Conservation (phyloP, 768 basidiomycete genomes). For the Tricholoma saponaceum region DNA sequence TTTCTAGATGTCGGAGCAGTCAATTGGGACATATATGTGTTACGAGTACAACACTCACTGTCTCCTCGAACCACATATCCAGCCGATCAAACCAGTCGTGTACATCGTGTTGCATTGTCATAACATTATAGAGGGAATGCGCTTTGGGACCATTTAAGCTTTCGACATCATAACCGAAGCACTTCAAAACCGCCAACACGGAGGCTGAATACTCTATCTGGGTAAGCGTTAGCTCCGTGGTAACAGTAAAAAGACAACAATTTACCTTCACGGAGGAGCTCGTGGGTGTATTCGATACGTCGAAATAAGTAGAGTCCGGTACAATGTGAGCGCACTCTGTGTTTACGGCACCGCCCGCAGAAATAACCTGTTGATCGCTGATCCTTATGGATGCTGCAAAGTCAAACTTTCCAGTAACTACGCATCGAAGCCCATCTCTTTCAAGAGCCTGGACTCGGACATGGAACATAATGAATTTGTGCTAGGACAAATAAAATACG, state of each 20-base stretch:
- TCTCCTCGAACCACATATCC: conserved; percentile 10
- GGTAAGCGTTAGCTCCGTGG: neutral
- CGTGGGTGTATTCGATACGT: conserved; percentile 7
- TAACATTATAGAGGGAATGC: conserved; percentile 11
- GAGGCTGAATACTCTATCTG: conserved; percentile 20
- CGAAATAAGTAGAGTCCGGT: conserved; percentile 15
- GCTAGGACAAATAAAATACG: too few relatives aligned
- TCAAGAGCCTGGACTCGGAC: conserved; percentile 7
- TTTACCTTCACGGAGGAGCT: conserved; percentile 9
- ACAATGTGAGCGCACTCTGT: conserved; percentile 25
- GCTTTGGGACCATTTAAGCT: conserved; percentile 7
- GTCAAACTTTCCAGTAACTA: neutral
- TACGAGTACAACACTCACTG: conserved; percentile 1
- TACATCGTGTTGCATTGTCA: conserved; percentile 3
- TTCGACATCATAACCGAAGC: conserved; percentile 21
- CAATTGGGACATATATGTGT: neutral
- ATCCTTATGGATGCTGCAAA: neutral
- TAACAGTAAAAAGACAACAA: conserved; percentile 4
- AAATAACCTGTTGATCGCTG: neutral
- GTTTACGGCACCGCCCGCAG: neutral
- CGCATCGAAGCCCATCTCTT: neutral
- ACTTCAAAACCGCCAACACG: conserved; percentile 20
- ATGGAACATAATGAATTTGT: too few relatives aligned
- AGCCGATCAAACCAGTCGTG: conserved; percentile 6
- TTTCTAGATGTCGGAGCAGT: neutral